Evolutionary conservation across 352 stramenopile species (phyloP).

Genomic region (Phytophthora idaei): DNA sequence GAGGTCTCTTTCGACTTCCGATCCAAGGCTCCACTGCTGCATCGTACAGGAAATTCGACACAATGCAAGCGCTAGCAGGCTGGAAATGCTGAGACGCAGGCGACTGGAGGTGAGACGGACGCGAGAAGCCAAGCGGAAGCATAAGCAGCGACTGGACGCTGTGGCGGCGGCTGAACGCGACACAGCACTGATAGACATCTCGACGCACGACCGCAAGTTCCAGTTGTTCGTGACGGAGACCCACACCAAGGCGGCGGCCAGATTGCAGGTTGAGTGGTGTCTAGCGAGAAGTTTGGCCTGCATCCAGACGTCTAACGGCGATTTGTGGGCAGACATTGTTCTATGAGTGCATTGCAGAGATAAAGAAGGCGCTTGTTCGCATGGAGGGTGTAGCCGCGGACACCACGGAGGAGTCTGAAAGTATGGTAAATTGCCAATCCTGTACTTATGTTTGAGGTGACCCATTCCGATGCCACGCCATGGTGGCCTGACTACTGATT

Average conservation of each 20-base stretch:
- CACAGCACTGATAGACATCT: slow-evolving; percentile 8
- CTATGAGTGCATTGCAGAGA: slow-evolving; percentile 48
- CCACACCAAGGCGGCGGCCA: slow-evolving; percentile 16
- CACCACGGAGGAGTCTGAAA: slow-evolving; percentile 38
- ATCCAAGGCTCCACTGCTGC: slow-evolving; percentile 1
- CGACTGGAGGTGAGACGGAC: slow-evolving; percentile 6
- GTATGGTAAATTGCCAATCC: slow-evolving; percentile 44
- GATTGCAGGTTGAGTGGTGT: slow-evolving; percentile 21
- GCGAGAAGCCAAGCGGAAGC: slow-evolving; percentile 14
- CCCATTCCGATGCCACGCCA: neutral
- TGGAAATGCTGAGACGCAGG: slow-evolving; percentile 18
- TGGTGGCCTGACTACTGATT: neutral
- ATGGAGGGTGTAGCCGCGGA: slow-evolving; percentile 36
- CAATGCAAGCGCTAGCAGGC: slow-evolving; percentile 5
- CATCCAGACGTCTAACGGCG: neutral
- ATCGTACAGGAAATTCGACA: slow-evolving; percentile 21
- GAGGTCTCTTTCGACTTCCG: slow-evolving; percentile 12
- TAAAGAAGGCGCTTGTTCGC: slow-evolving; percentile 43
- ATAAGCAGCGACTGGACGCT: slow-evolving; percentile 14
- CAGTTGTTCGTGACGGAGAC: slow-evolving; percentile 26
- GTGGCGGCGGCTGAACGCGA: slow-evolving; percentile 17
- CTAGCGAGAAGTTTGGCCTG: neutral
- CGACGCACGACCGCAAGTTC: slow-evolving; percentile 18
- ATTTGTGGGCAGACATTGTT: slow-evolving; percentile 33
- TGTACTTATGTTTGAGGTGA: neutral